Evolutionary conservation across 805 yeast genomes (phyloP).

Genomic region (Myxozyma neotropica): DNA sequence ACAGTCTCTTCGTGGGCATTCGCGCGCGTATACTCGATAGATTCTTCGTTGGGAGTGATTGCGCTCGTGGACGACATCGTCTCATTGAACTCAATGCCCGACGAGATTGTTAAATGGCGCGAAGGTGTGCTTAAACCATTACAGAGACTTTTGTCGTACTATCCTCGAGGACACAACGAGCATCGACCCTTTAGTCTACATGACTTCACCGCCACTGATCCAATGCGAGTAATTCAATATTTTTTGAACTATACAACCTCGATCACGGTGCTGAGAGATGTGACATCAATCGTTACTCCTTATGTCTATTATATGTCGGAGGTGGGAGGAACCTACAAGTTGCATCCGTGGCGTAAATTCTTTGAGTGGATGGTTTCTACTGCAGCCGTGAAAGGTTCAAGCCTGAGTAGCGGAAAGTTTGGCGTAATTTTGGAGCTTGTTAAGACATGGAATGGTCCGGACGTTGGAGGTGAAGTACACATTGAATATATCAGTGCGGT

Average conservation of each 20-base stretch:
- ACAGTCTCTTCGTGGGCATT: slow-evolving; percentile 37
- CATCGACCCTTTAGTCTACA: slow-evolving; percentile 16
- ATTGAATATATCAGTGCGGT: slow-evolving; percentile 32
- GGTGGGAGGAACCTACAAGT: slow-evolving; percentile 20
- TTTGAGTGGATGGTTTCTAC: slow-evolving; percentile 20
- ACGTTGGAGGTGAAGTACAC: slow-evolving; percentile 27
- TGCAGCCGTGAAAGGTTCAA: neutral
- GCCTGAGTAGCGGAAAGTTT: slow-evolving; percentile 5
- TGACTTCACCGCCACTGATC: slow-evolving; percentile 33
- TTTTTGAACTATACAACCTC: slow-evolving; percentile 32
- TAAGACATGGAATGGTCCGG: slow-evolving; percentile 22
- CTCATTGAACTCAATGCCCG: slow-evolving; percentile 19
- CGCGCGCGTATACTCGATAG: slow-evolving; percentile 39
- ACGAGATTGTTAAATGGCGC: slow-evolving; percentile 37
- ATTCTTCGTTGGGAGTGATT: slow-evolving; percentile 30
- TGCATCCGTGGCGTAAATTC: slow-evolving; percentile 26
- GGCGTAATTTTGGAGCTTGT: slow-evolving; percentile 10
- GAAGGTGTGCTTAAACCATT: slow-evolving; percentile 40
- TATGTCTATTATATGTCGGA: slow-evolving; percentile 35
- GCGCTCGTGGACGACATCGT: slow-evolving; percentile 28
- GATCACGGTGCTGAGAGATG: slow-evolving; percentile 33
- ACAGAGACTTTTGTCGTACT: slow-evolving; percentile 30
- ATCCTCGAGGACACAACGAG: slow-evolving; percentile 4
- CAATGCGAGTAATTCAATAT: slow-evolving; percentile 23
- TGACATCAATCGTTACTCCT: slow-evolving; percentile 39